phyloP scores from a whole-genome alignment of 129 eudicot genomes.

The Oenanthe sinensis region DNA sequence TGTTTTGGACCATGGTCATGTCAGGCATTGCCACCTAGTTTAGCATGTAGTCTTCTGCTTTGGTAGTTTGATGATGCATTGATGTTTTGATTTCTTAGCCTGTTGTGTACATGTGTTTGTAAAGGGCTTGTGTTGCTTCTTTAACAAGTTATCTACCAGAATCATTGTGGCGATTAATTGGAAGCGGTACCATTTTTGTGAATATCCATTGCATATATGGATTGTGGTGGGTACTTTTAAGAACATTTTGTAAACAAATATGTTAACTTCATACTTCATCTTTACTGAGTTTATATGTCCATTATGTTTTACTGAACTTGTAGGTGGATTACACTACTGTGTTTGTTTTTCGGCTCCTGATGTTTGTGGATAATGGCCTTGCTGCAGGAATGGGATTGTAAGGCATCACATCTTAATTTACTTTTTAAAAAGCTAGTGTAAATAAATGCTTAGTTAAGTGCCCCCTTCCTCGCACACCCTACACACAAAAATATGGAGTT shows the following conservation, averaged over 20 bases:
- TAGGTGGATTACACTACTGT: conserved; percentile 80
- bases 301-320: neutral
- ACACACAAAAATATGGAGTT: neutral
- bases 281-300: neutral
- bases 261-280: neutral
- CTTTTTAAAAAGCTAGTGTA: neutral
- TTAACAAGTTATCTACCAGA: conserved; percentile 39
- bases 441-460: neutral
- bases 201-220: conserved; percentile 81
- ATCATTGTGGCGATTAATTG: conserved; percentile 72
- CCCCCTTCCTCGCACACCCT: neutral
- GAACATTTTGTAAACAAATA: neutral
- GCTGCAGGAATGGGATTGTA: conserved; percentile 85
- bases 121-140: conserved; percentile 23
- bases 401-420: conserved; percentile 19
- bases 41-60: neutral
- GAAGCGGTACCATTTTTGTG: conserved; percentile 71
- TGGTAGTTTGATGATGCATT: neutral
- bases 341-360: conserved; percentile 77
- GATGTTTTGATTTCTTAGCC: neutral
- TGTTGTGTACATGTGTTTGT: neutral
- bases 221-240: conserved; percentile 47
- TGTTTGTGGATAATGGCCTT: conserved; percentile 89
- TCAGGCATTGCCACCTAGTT: neutral
- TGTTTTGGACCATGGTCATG: neutral